Conservation (phyloP, 2,329 filamentous ascomycete genomes). For the Orbilia brochopaga region DNA sequence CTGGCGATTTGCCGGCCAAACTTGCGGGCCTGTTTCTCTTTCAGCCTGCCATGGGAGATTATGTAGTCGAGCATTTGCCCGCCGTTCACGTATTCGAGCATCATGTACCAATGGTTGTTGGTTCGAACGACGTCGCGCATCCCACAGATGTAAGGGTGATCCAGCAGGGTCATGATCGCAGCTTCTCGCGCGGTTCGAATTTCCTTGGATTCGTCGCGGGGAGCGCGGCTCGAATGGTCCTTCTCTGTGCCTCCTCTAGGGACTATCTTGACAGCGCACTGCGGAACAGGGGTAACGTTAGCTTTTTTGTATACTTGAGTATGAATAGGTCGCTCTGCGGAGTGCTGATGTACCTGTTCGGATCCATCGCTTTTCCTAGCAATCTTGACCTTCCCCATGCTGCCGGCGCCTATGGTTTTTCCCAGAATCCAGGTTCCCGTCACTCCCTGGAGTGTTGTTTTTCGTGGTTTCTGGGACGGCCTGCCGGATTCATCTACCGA, state of each 20-base stretch:
- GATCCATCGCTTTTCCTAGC: constrained; percentile 62
- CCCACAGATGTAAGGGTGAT: constrained; percentile 99
- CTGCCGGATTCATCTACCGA: constrained; percentile 50
- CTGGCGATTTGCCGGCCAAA: constrained; percentile 99
- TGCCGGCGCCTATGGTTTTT: constrained; percentile 90
- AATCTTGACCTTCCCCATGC: constrained; percentile 98
- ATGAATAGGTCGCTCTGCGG: constrained; percentile 76
- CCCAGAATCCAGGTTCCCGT: constrained; percentile 91
- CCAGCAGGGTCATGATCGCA: constrained; percentile 90
- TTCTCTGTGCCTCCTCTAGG: constrained; percentile 44
- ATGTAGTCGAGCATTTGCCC: constrained; percentile 98
- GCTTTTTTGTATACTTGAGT: constrained; percentile 35
- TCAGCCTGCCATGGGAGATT: constrained; percentile 88
- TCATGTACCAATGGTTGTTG: constrained; percentile 94
- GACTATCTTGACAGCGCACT: constrained; percentile 45
- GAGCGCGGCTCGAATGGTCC: constrained; percentile 44
- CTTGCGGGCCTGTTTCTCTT: constrained; percentile 85
- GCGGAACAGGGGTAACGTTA: neutral
- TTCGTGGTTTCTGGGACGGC: constrained; percentile 61
- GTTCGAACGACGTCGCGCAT: constrained; percentile 93
- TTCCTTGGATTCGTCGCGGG: constrained; percentile 78
- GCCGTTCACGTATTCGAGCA: constrained; percentile 96
- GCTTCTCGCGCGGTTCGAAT: constrained; percentile 98
- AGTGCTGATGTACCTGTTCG: constrained; percentile 28
- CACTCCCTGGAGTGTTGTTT: constrained; percentile 75